Evolutionary conservation across 140 eudicot genomes (phyloP).

Genomic region (Flaveria floridana): DNA sequence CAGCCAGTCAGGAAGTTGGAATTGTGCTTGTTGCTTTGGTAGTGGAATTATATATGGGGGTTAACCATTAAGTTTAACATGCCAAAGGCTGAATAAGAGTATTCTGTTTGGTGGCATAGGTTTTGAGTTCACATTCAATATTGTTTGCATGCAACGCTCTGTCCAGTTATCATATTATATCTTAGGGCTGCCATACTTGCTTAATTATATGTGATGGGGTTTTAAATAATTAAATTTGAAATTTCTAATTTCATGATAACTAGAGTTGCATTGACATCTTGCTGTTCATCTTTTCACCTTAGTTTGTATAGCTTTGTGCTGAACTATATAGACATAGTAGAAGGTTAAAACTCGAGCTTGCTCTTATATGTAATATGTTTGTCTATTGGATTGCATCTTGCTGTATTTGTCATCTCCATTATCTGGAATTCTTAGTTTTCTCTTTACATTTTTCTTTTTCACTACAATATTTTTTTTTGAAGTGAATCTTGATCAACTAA

Average conservation of each 20-base stretch:
- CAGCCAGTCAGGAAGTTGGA: neutral
- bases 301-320: no score
- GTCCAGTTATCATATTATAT: neutral
- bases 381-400: constrained; percentile 3
- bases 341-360: constrained; percentile 13
- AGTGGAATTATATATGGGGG: neutral
- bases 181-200: neutral
- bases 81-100: constrained; percentile 3
- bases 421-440: neutral
- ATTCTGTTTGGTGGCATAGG: neutral
- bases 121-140: neutral
- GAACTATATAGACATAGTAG: neutral
- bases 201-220: constrained; percentile 1
- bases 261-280: no score
- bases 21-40: constrained; percentile 10
- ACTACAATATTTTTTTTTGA: neutral
- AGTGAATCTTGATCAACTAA: neutral
- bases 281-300: no score
- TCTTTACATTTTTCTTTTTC: neutral
- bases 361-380: constrained; percentile 6
- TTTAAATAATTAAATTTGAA: neutral
- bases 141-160: neutral
- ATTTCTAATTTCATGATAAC: neutral
- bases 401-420: constrained; percentile 1
- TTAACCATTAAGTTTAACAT: neutral